Evolutionary conservation across 2,329 filamentous ascomycete genomes (phyloP), one percentile per base, ranked within the genome.

Genomic region (Hypoxylon sp.): DNA sequence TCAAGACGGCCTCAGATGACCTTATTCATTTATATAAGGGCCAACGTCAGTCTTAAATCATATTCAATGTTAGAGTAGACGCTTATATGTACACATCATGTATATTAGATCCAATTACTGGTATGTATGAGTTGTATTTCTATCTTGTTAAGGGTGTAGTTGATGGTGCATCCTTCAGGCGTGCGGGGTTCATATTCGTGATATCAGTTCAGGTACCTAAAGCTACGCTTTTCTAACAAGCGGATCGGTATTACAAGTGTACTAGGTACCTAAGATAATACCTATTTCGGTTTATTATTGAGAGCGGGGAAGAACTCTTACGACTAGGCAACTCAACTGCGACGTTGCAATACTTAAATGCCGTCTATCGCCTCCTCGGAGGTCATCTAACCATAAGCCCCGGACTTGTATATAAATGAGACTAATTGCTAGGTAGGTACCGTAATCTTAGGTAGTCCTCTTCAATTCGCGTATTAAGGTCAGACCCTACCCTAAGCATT

Each of bases 1-100:
- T 69, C 17, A 48, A 57, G 14, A 65, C 55, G 2, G 68, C 68
- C 7, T 65, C 51, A 23, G 55, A 65, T 23, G 68, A 70, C 17
- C 58, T 70, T 19, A 13, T 70, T 14, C 5, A 59, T 5, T 14
- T 63, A 28, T 70, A 68, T 34, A 48, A 65, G 11, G 32, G 36
- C 38, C 17, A 21, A 21, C 38, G 11, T 56, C 28, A 59, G 41
- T 43, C 21, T 11, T 55, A 38, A 14, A 2, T 30, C 28, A 30
- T 43, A 32, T 32, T 14, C 6, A 28, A 19, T 17, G 17, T 30
- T 17, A 30, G 25, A 49, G 13, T 32, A 30, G 1, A 30, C 9
- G 14, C 3, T 17, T 30, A 10, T 0, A 30, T 7, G 6, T 49
- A 28, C 14, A 49, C 25, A 10, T 30, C 21, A 43, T 1, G 38